Evolutionary conservation across 805 yeast species (phyloP).

Genomic region (Barnettozyma sp.): DNA sequence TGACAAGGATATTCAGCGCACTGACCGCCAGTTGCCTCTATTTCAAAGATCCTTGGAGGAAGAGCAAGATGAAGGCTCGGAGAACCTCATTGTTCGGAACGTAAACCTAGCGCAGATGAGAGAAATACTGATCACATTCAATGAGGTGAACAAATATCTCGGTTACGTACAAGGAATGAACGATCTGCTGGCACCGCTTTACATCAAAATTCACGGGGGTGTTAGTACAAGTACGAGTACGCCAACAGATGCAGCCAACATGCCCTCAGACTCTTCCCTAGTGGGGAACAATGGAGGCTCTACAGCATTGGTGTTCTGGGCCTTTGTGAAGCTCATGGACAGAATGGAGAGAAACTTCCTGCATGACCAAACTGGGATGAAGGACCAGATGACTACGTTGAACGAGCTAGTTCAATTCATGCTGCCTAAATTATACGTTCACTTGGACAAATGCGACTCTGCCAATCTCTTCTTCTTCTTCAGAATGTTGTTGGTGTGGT

Average conservation of each 20-base stretch:
- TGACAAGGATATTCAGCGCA: constrained; percentile 88
- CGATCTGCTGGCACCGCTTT: constrained; percentile 83
- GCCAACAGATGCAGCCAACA: too few relatives aligned
- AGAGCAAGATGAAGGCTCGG: constrained; percentile 31
- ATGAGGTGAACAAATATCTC: constrained; percentile 71
- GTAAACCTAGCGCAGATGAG: constrained; percentile 67
- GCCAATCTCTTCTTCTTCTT: constrained; percentile 89
- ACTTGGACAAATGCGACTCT: constrained; percentile 81
- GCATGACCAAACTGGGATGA: constrained; percentile 90
- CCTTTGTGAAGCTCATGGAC: constrained; percentile 82
- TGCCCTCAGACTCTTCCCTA: background rate
- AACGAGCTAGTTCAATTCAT: constrained; percentile 84
- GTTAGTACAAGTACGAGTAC: too few relatives aligned
- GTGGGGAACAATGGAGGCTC: constrained; percentile 51
- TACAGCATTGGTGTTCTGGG: constrained; percentile 65
- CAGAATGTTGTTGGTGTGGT: constrained; percentile 93
- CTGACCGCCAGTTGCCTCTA: constrained; percentile 71
- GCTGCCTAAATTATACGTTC: constrained; percentile 79
- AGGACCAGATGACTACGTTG: constrained; percentile 74
- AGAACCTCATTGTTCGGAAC: constrained; percentile 60
- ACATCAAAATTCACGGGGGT: constrained; percentile 61
- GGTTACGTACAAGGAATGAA: constrained; percentile 99
- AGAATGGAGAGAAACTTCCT: constrained; percentile 92
- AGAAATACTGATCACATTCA: constrained; percentile 78
- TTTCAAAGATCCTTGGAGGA: constrained; percentile 38